These are phyloP conservation scores for Xylaria cubensis DNA, from an alignment of 495 filamentous ascomycete genomes.

Conservation along the genomic window DNA sequence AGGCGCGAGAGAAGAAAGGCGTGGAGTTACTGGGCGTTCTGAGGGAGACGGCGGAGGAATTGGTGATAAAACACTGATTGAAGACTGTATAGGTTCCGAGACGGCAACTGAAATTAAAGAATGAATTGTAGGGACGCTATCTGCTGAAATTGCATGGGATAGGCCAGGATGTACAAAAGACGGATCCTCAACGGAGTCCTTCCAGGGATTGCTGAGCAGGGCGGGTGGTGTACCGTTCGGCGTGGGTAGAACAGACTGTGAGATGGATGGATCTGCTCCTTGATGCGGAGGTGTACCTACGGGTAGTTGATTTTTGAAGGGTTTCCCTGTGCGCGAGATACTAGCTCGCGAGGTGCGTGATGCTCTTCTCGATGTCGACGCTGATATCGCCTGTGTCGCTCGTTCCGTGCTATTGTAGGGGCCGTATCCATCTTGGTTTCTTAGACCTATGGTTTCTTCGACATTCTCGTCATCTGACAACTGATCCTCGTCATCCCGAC, in stretches of 20 bases:
- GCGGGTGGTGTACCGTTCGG: conserved; percentile 39
- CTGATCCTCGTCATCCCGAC: conserved; percentile 59
- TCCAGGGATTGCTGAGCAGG: conserved; percentile 44
- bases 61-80: conserved; percentile 31
- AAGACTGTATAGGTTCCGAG: conserved; percentile 38
- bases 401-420: conserved; percentile 23
- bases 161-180: conserved; percentile 38
- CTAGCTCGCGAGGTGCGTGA: conserved; percentile 46
- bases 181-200: conserved; percentile 29
- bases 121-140: conserved; percentile 44
- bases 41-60: conserved; percentile 32
- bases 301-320: conserved; percentile 3
- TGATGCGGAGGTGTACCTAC: conserved; percentile 31
- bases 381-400: conserved; percentile 27
- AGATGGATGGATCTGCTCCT: conserved; percentile 25
- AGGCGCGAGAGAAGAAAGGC: conserved; percentile 33
- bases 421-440: conserved; percentile 44
- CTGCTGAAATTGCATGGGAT: conserved; percentile 45
- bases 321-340: conserved; percentile 31
- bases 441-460: conserved; percentile 57
- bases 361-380: conserved; percentile 44
- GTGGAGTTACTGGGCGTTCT: conserved; percentile 43
- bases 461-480: conserved; percentile 59
- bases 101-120: conserved; percentile 41
- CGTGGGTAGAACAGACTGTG: conserved; percentile 31